Evolutionary conservation across 768 basidiomycete species (phyloP), one percentile per base, ranked within the genome.

Genomic region (Gyrodon lividus): DNA sequence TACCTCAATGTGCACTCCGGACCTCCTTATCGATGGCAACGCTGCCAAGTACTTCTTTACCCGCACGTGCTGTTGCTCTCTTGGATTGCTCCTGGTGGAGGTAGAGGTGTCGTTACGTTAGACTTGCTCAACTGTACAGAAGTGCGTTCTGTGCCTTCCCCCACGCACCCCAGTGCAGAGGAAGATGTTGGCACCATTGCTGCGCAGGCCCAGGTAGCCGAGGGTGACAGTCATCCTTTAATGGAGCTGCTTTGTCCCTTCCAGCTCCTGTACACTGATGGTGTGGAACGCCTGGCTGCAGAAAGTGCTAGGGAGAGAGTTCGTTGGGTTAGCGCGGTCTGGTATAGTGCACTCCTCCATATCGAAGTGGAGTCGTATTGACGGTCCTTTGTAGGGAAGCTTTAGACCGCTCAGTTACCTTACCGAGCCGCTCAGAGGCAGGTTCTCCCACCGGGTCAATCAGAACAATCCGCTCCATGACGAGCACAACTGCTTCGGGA

Each of bases 1-100:
- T 97, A 93, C 64, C 81, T 97, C 48, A 96, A 97, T 50, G 94
- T 96, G 0, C 94, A 97, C 61, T 86, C 87, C 0, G 64, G 80
- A 4, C 82, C 86, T 19, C 88, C 89, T 0, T 93, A 85, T 67
- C 72, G 77, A 52, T 92, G 88, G 89, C 82, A 85, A 70, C 78
- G 90, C 55, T 93, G 83, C 61, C 89, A 89, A 63, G 92, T 86
- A 0, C 75, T 91, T 41, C 75, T 89, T 1, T 95, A 89, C 62
- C 90, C 83, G n/a, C 82, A 89, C 56, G 85, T 89, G 72, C 76
- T 97, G 2, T 72, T 94, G 2, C 76, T 97, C 3, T 90, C 89
- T 9, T 97, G 94, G 94, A 77, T 90, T 49, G 86, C 89, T 5
- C 81, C 87, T 1, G 86, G 84, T 13, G 92, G 91, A 1, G 87